A percentile compares a stretch with the other conserved stretches of the same genome.
Evolutionary conservation across 139 green algal genomes (phyloP).

Genomic region (Deuterostichococcus epilithicus): DNA sequence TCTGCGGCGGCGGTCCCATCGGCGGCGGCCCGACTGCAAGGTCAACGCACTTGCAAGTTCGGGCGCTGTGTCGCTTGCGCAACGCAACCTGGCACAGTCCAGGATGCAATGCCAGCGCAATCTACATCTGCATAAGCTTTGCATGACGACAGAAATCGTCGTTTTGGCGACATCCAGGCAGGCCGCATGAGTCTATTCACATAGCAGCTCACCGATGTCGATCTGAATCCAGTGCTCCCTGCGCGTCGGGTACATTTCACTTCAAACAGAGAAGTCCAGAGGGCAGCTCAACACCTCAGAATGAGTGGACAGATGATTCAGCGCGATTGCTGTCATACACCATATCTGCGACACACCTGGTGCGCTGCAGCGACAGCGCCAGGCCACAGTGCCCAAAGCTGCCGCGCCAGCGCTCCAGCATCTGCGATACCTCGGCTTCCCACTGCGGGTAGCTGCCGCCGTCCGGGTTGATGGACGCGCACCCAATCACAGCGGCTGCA

Average conservation of each 20-base stretch:
- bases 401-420: background rate
- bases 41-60: background rate
- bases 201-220: background rate
- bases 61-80: too few relatives aligned
- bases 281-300: too few relatives aligned
- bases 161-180: too few relatives aligned
- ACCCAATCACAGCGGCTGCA: background rate
- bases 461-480: background rate
- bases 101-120: too few relatives aligned
- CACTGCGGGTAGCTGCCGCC: background rate
- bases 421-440: background rate
- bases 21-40: background rate
- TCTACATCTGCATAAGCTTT: too few relatives aligned
- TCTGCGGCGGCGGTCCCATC: too few relatives aligned
- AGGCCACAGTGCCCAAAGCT: background rate
- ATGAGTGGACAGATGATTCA: too few relatives aligned
- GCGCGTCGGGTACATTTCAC: background rate
- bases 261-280: background rate
- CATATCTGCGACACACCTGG: background rate
- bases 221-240: conserved; percentile 1
- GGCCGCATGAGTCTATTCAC: too few relatives aligned
- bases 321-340: too few relatives aligned
- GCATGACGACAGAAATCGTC: too few relatives aligned
- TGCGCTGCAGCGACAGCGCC: background rate
- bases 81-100: too few relatives aligned